Base-by-base conservation (phyloP, 805 yeast species). In the Martiniozyma abietophila region DNA sequence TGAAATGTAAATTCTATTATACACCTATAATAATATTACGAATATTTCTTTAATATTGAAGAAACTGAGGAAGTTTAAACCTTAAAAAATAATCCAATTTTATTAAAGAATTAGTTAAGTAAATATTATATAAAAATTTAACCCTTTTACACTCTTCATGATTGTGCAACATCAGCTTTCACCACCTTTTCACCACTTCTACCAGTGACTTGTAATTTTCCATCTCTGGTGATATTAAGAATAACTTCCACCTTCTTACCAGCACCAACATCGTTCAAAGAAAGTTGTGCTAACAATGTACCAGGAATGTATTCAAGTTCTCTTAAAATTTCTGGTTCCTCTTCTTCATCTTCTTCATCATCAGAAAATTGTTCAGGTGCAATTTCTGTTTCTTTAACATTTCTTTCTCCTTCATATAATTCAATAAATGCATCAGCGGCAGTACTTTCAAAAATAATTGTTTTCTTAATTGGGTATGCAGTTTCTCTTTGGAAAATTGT, bases 291-390 rank as follows among this genome's bases (percentile, higher is more conserved):
- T 50, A 92, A 69, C 50, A 74, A 70, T 34, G 74, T 69, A 44
- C 85, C 84, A 43, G 86, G 73, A 52, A 71, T 71, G 66, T 75
- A 76, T 29, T 75, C 76, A 45, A 80, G 80, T 64, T 76, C 82
- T 61, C 76, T 79, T 44, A 74, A 64, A 54, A 84, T 69, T 61
- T 88, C 96, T 46, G 95, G 96, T 65, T 88, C 96, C 46, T 83
- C 94, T 49, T 85, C 95, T 9, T 64, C 61, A 41, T 56, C 61
- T n/a, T 51, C 58, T 23, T 65, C 72, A 27, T 67, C 74, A 44
- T 67, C 74, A 22, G 70, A 68, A 42, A 59, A 71, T 33, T 67
- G 71, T 53, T 67, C 71, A 34, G 78, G 71, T 61, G 83, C 95
- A 29, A 84, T 58, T 47, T 77, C 77, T 40, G 84, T 82, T 60